Evolutionary conservation across 2,329 filamentous ascomycete species (phyloP).

Genomic region (Ascosphaera apis): DNA sequence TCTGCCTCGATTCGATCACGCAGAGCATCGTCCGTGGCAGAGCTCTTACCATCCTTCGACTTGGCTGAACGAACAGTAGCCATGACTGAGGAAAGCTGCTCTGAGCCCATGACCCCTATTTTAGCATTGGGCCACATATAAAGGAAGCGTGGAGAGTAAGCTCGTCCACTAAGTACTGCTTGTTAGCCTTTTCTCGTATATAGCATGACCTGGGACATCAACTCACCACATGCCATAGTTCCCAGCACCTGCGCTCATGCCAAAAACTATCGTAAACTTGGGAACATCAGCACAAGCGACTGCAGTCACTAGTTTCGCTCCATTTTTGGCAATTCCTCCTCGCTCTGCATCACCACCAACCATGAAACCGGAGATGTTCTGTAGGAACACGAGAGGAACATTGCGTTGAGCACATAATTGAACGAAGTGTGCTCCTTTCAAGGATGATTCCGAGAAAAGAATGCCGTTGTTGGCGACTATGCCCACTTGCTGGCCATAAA

Average conservation of each 20-base stretch:
- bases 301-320: constrained; percentile 86
- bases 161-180: constrained; percentile 39
- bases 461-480: constrained; percentile 95
- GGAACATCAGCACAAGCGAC: constrained; percentile 86
- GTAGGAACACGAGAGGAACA: constrained; percentile 76
- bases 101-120: constrained; percentile 85
- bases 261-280: constrained; percentile 94
- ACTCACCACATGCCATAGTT: constrained; percentile 88
- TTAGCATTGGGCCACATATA: constrained; percentile 98
- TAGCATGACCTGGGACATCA: not conserved
- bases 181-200: not conserved
- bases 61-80: constrained; percentile 56
- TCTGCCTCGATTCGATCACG: constrained; percentile 71
- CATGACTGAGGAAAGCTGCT: constrained; percentile 85
- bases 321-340: constrained; percentile 92
- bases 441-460: constrained; percentile 64
- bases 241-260: constrained; percentile 74
- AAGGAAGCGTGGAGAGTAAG: constrained; percentile 73
- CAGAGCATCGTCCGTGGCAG: constrained; percentile 48
- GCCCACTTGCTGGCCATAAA: constrained; percentile 75
- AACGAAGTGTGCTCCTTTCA: constrained; percentile 94
- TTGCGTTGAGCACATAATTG: constrained; percentile 79
- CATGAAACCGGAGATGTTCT: constrained; percentile 98
- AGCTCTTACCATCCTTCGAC: not conserved
- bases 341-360: constrained; percentile 79